Evolutionary conservation across 805 yeast genomes (phyloP).

Genomic region (Saturnispora mendoncae): DNA sequence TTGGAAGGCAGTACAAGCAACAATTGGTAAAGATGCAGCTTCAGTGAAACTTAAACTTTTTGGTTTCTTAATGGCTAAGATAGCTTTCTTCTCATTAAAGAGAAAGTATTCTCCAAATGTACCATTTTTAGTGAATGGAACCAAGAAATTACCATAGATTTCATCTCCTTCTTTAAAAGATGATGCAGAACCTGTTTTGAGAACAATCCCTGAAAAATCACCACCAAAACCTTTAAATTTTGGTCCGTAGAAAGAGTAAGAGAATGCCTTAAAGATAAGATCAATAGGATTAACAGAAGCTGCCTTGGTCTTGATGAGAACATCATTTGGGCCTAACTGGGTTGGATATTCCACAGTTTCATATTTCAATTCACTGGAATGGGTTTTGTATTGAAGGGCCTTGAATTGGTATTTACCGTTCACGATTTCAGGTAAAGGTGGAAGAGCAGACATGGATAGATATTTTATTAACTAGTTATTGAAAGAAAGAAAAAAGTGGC

Average conservation of each 20-base stretch:
- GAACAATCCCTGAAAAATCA: constrained; percentile 21
- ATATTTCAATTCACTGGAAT: constrained; percentile 9
- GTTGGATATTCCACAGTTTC: constrained; percentile 12
- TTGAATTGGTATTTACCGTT: constrained; percentile 11
- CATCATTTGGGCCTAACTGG: constrained; percentile 13
- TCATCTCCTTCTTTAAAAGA: constrained; percentile 18
- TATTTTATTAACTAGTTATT: no score
- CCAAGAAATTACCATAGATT: constrained; percentile 15
- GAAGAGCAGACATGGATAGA: neutral
- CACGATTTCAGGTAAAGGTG: constrained; percentile 3
- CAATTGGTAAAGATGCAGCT: constrained; percentile 62
- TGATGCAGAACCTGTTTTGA: constrained; percentile 17
- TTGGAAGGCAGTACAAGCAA: constrained; percentile 51
- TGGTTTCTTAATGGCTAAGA: constrained; percentile 34
- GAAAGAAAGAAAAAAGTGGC: neutral
- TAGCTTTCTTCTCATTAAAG: constrained; percentile 24
- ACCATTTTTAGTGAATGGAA: constrained; percentile 24
- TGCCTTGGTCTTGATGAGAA: constrained; percentile 17
- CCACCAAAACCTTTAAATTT: constrained; percentile 17
- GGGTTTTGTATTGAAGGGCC: constrained; percentile 15
- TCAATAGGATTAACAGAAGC: constrained; percentile 21
- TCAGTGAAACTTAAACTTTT: constrained; percentile 37
- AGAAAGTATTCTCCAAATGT: constrained; percentile 40
- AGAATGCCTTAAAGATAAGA: constrained; percentile 9
- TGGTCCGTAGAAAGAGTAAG: constrained; percentile 10